Evolutionary conservation across 768 basidiomycete species (phyloP), one percentile per base, ranked within the genome.

Genomic region (Inosperma sp.): DNA sequence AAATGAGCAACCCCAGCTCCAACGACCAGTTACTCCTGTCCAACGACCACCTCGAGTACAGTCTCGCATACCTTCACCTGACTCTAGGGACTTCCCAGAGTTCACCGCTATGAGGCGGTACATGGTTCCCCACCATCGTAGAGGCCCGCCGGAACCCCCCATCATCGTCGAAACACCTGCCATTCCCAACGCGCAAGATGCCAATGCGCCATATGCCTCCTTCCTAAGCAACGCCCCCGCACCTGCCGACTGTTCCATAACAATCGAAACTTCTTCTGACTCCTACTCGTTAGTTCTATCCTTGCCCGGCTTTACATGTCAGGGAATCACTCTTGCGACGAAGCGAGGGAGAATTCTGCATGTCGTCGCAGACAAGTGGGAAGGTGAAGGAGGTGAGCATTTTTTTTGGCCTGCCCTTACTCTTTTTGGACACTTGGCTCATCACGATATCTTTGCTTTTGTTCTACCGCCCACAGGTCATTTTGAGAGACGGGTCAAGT

Each of bases 321-420:
- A 88, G 52, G 78, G 78, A 12, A 88, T 88, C 59, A 88, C 84
- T 3, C 72, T 88, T 17, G 79, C 86, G 6, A 83, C 83, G 7
- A 79, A 82, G 61, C 73, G 78, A 47, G 75, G 84, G 47, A 76
- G 84, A 27, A 81, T 87, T 43, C 56, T 88, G 43, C 86, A 88
- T 57, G 71, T 88, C 46, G 82, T 86, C 16, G 86, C 86, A 6
- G 84, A 88, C 62, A 79, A 78, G 9, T 88, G 86, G 85, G 83
- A 81, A 13, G 74, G 72, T 25, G 81, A 78, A 23, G 85, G 85
- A 69, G 73, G 72, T 72, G 16, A 58, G 71, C 50, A 12, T 34
- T 48, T 34, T 35, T 52, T 45, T 46, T 49, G n/a, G n/a, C n/a
- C n/a, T 39, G 35, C 7, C 31, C 21, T 37, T 42, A 5, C 13